Evolutionary conservation across 2,329 filamentous ascomycete species (phyloP), one percentile per base, ranked within the genome.

Genomic region (Periglandula ipomoeae): DNA sequence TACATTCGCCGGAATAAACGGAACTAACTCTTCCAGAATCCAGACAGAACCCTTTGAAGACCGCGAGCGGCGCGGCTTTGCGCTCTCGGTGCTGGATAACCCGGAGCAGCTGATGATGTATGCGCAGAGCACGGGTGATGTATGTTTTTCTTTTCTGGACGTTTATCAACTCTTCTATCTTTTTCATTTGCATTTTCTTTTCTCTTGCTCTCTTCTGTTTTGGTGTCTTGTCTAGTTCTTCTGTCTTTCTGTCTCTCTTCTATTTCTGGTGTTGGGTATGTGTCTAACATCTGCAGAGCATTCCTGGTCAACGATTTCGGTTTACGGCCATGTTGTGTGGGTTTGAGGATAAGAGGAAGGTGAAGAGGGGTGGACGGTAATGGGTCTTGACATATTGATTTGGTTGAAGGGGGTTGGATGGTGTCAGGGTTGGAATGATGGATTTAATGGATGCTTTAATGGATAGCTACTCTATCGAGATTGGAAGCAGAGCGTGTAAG

Each of bases 31-130:
- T 17, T 24, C 41, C 32, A 46, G 44, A 2, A 20, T 35, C 22
- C 26, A 17, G 19, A 57, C 61, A 15, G 72, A 77, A 52, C 56
- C 69, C 22, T 75, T 70, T 51, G 63, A 64, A 43, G 62, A 64
- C 13, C 55, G 60, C 4, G 72, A 78, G 53, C 64, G 66, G 4
- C 70, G 72, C 13, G 68, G 72, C 40, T 69, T 72, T 52, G 79
- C 79, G 11, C 66, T 74, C 19, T 66, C 72, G 10, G 70, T 82
- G 35, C 70, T 84, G 2, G 75, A 79, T 53, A 72, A 62, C 23
- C 79, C 78, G 0, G 79, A 82, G 57, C 63, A 77, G 49, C 64
- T 84, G 43, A 76, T 80, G 70, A 79, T 79, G 68, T 72, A 78
- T 38, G 75, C 80, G 2, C 70, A 75, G 54, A 72, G 72, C 53